Evolutionary conservation across 495 filamentous ascomycete genomes (phyloP).

Genomic region (Hypoxylon fuscum): DNA sequence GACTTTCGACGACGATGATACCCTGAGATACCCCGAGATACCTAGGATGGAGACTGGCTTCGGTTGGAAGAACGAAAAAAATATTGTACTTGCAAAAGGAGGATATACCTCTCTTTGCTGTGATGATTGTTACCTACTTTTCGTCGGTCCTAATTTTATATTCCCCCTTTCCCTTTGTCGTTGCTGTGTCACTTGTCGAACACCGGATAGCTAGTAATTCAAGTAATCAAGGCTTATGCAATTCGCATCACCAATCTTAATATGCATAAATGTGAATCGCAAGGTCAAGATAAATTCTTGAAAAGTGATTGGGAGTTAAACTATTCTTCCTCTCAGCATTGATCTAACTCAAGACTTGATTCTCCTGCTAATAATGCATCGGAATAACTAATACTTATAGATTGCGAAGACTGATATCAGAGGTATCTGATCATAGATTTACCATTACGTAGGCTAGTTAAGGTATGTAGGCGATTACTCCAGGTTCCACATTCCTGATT

Average conservation of each 20-base stretch:
- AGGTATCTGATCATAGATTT: too few relatives aligned
- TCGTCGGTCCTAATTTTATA: conserved; percentile 14
- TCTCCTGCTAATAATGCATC: too few relatives aligned
- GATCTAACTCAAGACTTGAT: too few relatives aligned
- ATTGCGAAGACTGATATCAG: too few relatives aligned
- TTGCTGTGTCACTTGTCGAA: conserved; percentile 5
- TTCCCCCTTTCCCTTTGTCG: conserved; percentile 23
- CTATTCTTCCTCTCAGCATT: background rate
- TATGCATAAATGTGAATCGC: too few relatives aligned
- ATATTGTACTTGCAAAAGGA: background rate
- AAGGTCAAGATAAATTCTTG: too few relatives aligned
- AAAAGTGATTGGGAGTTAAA: background rate
- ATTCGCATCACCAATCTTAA: background rate
- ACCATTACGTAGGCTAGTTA: too few relatives aligned
- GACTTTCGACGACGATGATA: conserved; percentile 28
- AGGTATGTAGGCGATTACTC: background rate
- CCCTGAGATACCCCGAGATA: conserved; percentile 37
- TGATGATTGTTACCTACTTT: conserved; percentile 27
- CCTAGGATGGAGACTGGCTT: conserved; percentile 27
- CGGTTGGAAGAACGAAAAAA: conserved; percentile 11
- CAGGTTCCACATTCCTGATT: background rate
- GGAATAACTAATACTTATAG: too few relatives aligned
- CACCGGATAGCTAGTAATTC: conserved; percentile 9
- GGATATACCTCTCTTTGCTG: background rate
- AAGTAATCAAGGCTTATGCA: background rate